Evolutionary conservation across 768 basidiomycete species (phyloP).

Genomic region (Lactarius indigo): DNA sequence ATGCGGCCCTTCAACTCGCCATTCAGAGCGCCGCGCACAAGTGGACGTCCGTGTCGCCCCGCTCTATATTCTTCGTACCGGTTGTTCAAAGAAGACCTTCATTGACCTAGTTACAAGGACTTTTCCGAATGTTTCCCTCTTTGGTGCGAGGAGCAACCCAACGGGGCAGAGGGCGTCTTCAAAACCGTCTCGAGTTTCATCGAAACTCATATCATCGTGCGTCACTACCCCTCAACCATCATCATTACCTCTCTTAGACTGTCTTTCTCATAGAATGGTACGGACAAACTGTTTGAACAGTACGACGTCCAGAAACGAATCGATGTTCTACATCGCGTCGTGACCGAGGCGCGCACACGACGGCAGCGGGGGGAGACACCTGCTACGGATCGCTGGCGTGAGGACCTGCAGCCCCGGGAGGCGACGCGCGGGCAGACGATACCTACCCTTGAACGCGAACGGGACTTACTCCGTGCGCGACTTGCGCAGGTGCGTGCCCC

Average conservation of each 20-base stretch:
- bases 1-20: constrained; percentile 50
- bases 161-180: constrained; percentile 34
- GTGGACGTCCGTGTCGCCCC: constrained; percentile 44
- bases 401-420: constrained; percentile 56
- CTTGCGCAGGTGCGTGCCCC: constrained; percentile 34
- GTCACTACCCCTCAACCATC: constrained; percentile 1
- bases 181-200: constrained; percentile 70
- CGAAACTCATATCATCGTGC: constrained; percentile 53
- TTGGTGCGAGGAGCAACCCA: constrained; percentile 38
- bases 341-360: constrained; percentile 61
- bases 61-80: neutral
- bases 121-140: constrained; percentile 41
- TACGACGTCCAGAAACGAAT: constrained; percentile 67
- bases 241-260: neutral
- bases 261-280: constrained; percentile 45
- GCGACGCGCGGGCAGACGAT: constrained; percentile 62
- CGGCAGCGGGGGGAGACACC: constrained; percentile 40
- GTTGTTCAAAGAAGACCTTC: neutral
- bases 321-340: constrained; percentile 64
- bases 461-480: constrained; percentile 37
- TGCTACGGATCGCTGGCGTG: constrained; percentile 60
- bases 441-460: constrained; percentile 50
- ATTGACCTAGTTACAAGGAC: constrained; percentile 42
- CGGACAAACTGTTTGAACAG: constrained; percentile 66
- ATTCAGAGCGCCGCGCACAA: constrained; percentile 50